These are phyloP conservation scores for Psilocybe subaeruginosa DNA, from an alignment of 768 basidiomycete genomes.

Conservation along the genomic window DNA sequence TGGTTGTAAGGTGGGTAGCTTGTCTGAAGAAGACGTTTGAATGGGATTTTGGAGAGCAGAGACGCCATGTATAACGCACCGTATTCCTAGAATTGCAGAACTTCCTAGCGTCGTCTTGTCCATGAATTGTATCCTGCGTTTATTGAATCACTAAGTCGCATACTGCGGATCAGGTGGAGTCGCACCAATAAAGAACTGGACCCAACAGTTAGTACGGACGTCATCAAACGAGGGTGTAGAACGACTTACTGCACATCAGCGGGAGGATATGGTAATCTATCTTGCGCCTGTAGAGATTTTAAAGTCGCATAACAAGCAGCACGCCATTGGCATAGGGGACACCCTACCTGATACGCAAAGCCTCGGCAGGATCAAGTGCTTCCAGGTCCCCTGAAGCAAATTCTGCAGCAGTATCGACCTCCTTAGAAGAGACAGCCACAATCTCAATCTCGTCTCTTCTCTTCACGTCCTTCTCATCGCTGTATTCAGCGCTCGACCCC, in stretches of 20 bases:
- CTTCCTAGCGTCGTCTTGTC: constrained; percentile 75
- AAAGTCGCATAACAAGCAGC: not conserved
- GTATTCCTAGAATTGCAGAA: constrained; percentile 71
- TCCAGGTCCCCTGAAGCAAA: constrained; percentile 47
- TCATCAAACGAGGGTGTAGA: not conserved
- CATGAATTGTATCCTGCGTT: constrained; percentile 75
- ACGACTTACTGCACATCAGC: constrained; percentile 68
- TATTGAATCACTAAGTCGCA: not conserved
- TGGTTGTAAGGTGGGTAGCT: constrained; percentile 63
- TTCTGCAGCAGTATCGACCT: constrained; percentile 66
- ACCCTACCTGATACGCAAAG: constrained; percentile 50
- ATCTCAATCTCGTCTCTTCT: constrained; percentile 31
- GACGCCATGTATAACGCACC: constrained; percentile 37
- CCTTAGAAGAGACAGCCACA: constrained; percentile 44
- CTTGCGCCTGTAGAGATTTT: constrained; percentile 43
- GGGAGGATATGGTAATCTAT: constrained; percentile 72
- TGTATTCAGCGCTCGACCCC: constrained; percentile 42
- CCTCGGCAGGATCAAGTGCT: constrained; percentile 55
- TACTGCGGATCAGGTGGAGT: not conserved
- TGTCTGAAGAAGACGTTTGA: constrained; percentile 37
- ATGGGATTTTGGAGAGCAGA: not conserved
- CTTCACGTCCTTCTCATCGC: constrained; percentile 35
- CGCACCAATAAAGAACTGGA: constrained; percentile 60
- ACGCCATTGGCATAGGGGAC: not conserved
- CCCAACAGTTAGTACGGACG: not conserved